phyloP scores from a whole-genome alignment of 1,139 yeast genomes.

The Candida tetrigidarum region DNA sequence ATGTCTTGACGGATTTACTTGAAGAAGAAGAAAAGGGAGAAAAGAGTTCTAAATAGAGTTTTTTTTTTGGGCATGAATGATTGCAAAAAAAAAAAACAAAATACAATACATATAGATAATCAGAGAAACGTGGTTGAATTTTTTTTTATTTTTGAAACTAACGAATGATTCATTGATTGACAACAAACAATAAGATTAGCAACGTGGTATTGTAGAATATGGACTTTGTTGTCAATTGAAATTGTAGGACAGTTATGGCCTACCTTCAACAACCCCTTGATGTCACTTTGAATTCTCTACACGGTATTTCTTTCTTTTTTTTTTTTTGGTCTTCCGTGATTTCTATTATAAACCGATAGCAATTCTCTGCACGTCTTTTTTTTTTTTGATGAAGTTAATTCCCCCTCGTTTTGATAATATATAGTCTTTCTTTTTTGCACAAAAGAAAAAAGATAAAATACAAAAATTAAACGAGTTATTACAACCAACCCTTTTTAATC shows the following conservation, averaged over 20 bases:
- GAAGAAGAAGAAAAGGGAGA: slow-evolving; percentile 9
- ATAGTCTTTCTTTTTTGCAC: neutral
- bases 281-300: neutral
- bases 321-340: neutral
- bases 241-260: neutral
- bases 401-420: neutral
- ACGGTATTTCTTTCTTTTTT: neutral
- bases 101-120: too few relatives aligned
- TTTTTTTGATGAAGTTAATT: too few relatives aligned
- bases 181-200: neutral
- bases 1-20: slow-evolving; percentile 51
- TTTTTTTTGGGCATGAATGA: neutral
- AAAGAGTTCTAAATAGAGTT: neutral
- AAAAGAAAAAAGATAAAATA: too few relatives aligned
- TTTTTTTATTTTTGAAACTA: neutral
- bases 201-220: neutral
- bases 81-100: slow-evolving; percentile 3
- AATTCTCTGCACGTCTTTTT: neutral
- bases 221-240: neutral
- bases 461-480: neutral
- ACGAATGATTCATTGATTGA: neutral
- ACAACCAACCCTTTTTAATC: neutral
- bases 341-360: neutral
- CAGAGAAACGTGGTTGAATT: neutral
- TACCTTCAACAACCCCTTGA: neutral